Base-by-base conservation (phyloP, 192 early-diverging fungal species). In the Podila epicladia region DNA sequence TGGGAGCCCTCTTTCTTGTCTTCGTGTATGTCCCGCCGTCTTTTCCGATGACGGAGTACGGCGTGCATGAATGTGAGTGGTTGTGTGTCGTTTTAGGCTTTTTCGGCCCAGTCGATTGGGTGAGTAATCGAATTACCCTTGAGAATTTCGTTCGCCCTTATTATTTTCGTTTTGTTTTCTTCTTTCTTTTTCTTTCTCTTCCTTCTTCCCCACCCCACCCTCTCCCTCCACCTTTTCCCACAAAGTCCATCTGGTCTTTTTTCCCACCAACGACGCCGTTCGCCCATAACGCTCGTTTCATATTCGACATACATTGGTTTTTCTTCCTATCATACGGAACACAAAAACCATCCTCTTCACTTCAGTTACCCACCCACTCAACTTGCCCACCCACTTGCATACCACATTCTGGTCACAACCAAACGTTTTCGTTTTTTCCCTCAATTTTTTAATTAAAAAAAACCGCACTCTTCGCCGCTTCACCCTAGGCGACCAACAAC, bases 321-420 rank as follows among this genome's bases (percentile, higher is more conserved):
- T 63, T 63, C 62, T 35, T 63, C 62, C 62, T 63, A 63, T 63
- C 35, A 19, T 63, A 63, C 62, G 62, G 62, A 63, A 55, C 53
- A 53, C 53, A 55, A 55, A 55, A 24, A 26, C 53, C 53, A 55
- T 55, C 53, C 53, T 55, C 53, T 22, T 55, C 53, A 53, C 53
- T 55, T 22, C 53, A 55, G 24, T 1, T 26, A 55, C 53, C 53
- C 41, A 45, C 13, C 12, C 41, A 4, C 41, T 41, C 15, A 13
- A 17, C 41, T 17, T 45, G 13, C 41, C 41, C 41, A 45, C 41
- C 41, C 41, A 45, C 41, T 45, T 45, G 41, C 41, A 20, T 22
- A 55, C 53, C 20, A 24, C 53, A 12, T 5, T 55, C 53, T 55
- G 53, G 53, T 55, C 53, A 55, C 53, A 55, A 55, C 53, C 53